These are phyloP conservation scores for Colletotrichum neosansevieriae DNA, from an alignment of 2,329 filamentous ascomycete species.

Conservation along the genomic window DNA sequence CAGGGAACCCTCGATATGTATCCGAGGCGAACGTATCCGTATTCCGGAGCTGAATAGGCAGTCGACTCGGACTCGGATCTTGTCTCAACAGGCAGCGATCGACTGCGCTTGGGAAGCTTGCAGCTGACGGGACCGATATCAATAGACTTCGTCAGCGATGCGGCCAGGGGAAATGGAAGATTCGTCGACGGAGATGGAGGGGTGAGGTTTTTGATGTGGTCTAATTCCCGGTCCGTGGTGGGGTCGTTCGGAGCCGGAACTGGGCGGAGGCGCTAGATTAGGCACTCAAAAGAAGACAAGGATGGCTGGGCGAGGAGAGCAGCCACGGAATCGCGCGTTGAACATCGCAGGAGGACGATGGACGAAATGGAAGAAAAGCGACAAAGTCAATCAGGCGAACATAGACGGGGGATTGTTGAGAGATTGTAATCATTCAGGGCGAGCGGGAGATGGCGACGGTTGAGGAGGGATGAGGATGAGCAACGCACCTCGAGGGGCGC, in stretches of 20 bases:
- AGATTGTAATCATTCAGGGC: constrained; percentile 25
- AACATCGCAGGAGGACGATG: constrained; percentile 2
- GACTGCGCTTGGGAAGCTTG: neutral
- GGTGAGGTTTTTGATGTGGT: neutral
- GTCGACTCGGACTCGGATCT: constrained; percentile 5
- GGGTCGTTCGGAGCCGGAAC: constrained; percentile 34
- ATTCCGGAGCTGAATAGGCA: neutral
- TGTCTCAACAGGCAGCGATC: neutral
- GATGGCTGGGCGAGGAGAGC: constrained; percentile 12
- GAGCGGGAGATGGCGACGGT: neutral
- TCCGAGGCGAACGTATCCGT: neutral
- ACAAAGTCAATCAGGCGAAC: constrained; percentile 21
- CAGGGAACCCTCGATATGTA: neutral
- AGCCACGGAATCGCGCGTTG: constrained; percentile 1
- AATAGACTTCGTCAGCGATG: neutral
- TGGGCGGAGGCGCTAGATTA: constrained; percentile 9
- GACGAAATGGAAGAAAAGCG: constrained; percentile 29
- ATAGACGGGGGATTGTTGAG: constrained; percentile 5
- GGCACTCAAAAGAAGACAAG: constrained; percentile 12
- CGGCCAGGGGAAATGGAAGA: constrained; percentile 4
- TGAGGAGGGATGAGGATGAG: constrained; percentile 14
- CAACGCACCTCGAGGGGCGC: constrained; percentile 9
- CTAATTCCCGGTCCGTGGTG: constrained; percentile 33
- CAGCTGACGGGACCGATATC: neutral
- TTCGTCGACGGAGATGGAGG: constrained; percentile 2